phyloP scores from a whole-genome alignment of 1,284 basidiomycete genomes.

The Blastosporella zonata region DNA sequence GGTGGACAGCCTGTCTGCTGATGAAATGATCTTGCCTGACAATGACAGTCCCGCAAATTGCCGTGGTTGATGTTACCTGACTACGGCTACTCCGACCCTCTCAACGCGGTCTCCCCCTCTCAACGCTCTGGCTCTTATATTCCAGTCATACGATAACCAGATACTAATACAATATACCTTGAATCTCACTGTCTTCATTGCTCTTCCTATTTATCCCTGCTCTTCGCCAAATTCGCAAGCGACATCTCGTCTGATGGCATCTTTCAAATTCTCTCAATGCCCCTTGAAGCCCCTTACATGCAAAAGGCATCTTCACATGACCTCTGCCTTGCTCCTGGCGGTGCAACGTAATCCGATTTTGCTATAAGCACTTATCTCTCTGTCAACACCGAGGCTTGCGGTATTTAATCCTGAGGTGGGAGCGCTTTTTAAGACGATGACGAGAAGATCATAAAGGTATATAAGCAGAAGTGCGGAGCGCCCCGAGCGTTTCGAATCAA shows the following conservation, averaged over 20 bases:
- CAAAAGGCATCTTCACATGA: background rate
- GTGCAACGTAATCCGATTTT: no score
- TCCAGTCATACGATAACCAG: background rate
- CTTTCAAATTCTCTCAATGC: background rate
- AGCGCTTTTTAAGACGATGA: no score
- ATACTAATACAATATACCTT: background rate
- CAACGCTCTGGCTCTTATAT: background rate
- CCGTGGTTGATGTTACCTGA: conserved; percentile 13
- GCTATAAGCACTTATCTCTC: no score
- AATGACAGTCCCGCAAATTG: conserved; percentile 23
- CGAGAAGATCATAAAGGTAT: no score
- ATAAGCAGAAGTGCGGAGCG: no score
- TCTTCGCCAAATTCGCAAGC: background rate
- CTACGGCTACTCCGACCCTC: conserved; percentile 15
- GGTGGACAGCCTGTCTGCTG: conserved; percentile 21
- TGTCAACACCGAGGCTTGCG: no score
- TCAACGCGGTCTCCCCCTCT: no score
- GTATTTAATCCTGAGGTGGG: no score
- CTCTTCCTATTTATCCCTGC: no score
- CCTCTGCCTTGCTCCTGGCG: background rate
- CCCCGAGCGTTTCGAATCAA: no score
- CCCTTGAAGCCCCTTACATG: no score
- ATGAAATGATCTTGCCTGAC: conserved; percentile 25
- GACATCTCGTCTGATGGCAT: conserved; percentile 14
- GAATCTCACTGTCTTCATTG: background rate